These are phyloP conservation scores for Monotropa hypopitys DNA, from an alignment of 179 eudicot genomes.

Conservation along the genomic window DNA sequence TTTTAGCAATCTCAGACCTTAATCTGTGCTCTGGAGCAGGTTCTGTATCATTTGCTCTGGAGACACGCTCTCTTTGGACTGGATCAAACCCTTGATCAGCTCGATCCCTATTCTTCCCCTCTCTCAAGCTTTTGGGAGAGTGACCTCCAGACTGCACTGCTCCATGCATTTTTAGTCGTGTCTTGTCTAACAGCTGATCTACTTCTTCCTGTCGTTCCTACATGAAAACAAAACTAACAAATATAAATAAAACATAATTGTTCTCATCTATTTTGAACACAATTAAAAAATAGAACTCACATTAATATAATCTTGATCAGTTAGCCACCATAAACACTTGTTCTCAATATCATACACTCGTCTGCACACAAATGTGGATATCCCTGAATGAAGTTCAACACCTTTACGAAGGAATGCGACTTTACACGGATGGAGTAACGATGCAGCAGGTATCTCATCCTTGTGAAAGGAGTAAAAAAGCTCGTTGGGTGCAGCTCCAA, in stretches of 20 bases:
- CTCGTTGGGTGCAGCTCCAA: constrained; percentile 87
- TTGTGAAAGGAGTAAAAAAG: constrained; percentile 83
- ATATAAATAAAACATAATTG: not conserved
- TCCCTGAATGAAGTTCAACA: constrained; percentile 72
- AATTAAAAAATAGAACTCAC: constrained; percentile 30
- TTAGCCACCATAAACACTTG: constrained; percentile 88
- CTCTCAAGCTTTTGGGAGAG: constrained; percentile 59
- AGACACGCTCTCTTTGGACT: constrained; percentile 52
- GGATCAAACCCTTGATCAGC: constrained; percentile 49
- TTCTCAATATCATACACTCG: constrained; percentile 70
- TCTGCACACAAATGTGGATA: constrained; percentile 78
- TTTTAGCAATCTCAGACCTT: constrained; percentile 57
- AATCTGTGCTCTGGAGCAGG: constrained; percentile 36
- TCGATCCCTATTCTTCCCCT: constrained; percentile 81
- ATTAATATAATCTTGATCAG: constrained; percentile 64
- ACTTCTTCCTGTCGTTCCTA: constrained; percentile 83
- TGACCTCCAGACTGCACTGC: constrained; percentile 57
- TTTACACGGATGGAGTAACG: constrained; percentile 94
- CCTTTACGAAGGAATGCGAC: constrained; percentile 91
- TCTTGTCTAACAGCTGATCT: constrained; percentile 46
- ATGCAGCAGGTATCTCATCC: constrained; percentile 91
- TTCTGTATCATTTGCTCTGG: constrained; percentile 48
- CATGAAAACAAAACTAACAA: constrained; percentile 3
- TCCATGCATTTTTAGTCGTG: constrained; percentile 59
- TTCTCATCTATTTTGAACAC: not conserved